Evolutionary conservation across 495 filamentous ascomycete species (phyloP).

Genomic region (Thermothielavioides terrestris): DNA sequence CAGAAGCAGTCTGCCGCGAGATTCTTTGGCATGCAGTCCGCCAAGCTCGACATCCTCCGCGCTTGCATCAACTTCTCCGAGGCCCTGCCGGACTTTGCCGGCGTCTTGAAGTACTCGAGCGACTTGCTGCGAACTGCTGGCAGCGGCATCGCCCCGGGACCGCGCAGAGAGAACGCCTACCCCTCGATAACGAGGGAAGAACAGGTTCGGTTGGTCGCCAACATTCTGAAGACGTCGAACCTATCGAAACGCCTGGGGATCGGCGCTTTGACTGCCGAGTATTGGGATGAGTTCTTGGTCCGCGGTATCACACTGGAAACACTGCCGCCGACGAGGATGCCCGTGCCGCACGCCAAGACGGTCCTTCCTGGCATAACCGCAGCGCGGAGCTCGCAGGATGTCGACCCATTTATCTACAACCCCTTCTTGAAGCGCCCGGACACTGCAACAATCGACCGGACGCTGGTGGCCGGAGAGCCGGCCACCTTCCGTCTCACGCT

Average conservation of each 20-base stretch:
- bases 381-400: constrained; percentile 46
- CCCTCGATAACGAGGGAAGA: constrained; percentile 70
- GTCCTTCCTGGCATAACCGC: constrained; percentile 57
- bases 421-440: constrained; percentile 67
- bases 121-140: constrained; percentile 75
- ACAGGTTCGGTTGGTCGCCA: constrained; percentile 69
- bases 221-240: constrained; percentile 72
- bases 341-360: constrained; percentile 61
- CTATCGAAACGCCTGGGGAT: constrained; percentile 67
- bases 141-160: constrained; percentile 62
- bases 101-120: constrained; percentile 76
- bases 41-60: constrained; percentile 79
- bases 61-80: constrained; percentile 86
- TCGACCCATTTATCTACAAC: constrained; percentile 88
- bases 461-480: constrained; percentile 68
- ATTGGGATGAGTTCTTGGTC: constrained; percentile 94
- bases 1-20: constrained; percentile 44
- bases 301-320: constrained; percentile 64
- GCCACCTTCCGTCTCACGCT: constrained; percentile 70
- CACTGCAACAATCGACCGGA: constrained; percentile 46
- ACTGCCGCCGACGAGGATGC: constrained; percentile 39
- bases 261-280: constrained; percentile 62
- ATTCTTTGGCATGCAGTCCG: constrained; percentile 53
- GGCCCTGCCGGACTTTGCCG: constrained; percentile 84
- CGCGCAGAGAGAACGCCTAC: constrained; percentile 50